Conservation (phyloP, 352 stramenopile genomes). For the Phytophthora kernoviae region DNA sequence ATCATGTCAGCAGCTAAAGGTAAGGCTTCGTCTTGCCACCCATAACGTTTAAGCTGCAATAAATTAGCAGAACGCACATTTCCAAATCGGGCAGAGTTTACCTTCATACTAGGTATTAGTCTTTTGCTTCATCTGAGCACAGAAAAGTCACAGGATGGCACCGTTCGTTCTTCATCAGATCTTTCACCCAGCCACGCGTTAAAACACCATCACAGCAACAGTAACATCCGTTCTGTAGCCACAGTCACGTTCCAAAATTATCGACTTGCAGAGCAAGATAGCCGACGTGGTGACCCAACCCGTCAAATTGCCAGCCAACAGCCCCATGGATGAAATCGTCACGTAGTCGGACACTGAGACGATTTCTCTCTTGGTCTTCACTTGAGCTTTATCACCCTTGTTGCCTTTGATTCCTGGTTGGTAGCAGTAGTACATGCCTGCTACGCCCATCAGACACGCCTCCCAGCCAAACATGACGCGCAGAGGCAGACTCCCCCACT, state of each 20-base stretch:
- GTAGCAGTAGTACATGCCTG: slow-evolving; percentile 69
- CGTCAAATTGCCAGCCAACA: slow-evolving; percentile 60
- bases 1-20: background rate
- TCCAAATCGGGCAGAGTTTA: slow-evolving; percentile 1
- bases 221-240: slow-evolving; percentile 2
- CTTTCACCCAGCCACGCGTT: slow-evolving; percentile 6
- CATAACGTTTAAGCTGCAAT: background rate
- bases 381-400: slow-evolving; percentile 11
- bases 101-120: too few species aligned
- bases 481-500: slow-evolving; percentile 26
- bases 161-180: slow-evolving; percentile 14
- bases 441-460: slow-evolving; percentile 55
- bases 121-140: slow-evolving; percentile 17
- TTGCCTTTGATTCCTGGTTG: slow-evolving; percentile 12
- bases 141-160: slow-evolving; percentile 6
- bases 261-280: slow-evolving; percentile 57
- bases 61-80: background rate
- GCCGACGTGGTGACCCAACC: slow-evolving; percentile 64
- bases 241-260: slow-evolving; percentile 46
- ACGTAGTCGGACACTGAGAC: slow-evolving; percentile 76
- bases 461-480: slow-evolving; percentile 47
- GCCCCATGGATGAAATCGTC: slow-evolving; percentile 61
- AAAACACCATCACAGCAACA: slow-evolving; percentile 9
- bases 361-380: slow-evolving; percentile 44
- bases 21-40: background rate